Percentiles rank a stretch among this genome's conserved stretches.
phyloP scores from a whole-genome alignment of 2,329 filamentous ascomycete species.

The Claviceps sp. region DNA sequence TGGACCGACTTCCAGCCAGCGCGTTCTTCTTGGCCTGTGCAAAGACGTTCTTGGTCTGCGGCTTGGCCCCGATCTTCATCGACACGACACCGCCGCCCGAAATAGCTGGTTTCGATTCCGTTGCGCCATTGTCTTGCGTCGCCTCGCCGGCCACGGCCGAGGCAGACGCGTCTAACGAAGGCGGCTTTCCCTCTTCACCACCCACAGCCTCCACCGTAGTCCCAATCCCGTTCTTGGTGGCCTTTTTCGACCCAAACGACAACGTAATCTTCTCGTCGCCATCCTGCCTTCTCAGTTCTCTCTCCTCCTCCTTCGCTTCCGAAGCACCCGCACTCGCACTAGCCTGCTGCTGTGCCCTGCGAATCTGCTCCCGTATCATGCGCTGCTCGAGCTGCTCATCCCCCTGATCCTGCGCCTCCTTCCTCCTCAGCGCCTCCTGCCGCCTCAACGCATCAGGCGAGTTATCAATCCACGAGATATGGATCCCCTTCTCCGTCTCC shows the following conservation, averaged over 20 bases:
- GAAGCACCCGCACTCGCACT: constrained; percentile 25
- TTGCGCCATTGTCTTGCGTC: constrained; percentile 7
- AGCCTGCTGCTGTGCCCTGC: constrained; percentile 50
- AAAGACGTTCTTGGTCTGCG: constrained; percentile 68
- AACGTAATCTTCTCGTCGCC: constrained; percentile 61
- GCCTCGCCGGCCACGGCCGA: constrained; percentile 6
- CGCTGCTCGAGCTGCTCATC: constrained; percentile 82
- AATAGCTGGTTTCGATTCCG: constrained; percentile 19
- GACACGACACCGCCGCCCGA: constrained; percentile 38
- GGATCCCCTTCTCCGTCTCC: constrained; percentile 73
- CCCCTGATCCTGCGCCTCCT: constrained; percentile 76
- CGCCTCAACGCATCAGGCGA: constrained; percentile 71
- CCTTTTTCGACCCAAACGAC: constrained; percentile 41
- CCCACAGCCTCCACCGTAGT: neutral
- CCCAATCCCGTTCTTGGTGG: constrained; percentile 11
- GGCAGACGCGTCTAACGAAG: constrained; percentile 11
- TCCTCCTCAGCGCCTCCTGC: constrained; percentile 67
- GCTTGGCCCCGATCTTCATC: constrained; percentile 50
- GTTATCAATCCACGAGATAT: constrained; percentile 84
- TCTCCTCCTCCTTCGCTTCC: constrained; percentile 26
- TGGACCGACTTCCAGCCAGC: constrained; percentile 37
- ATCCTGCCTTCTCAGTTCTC: constrained; percentile 45
- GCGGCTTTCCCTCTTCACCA: constrained; percentile 7
- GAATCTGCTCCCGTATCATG: constrained; percentile 73
- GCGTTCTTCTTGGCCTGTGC: constrained; percentile 55